Conservation (phyloP, 176 grass and related monocot genomes). For the Bolboschoenus planiculmis region DNA sequence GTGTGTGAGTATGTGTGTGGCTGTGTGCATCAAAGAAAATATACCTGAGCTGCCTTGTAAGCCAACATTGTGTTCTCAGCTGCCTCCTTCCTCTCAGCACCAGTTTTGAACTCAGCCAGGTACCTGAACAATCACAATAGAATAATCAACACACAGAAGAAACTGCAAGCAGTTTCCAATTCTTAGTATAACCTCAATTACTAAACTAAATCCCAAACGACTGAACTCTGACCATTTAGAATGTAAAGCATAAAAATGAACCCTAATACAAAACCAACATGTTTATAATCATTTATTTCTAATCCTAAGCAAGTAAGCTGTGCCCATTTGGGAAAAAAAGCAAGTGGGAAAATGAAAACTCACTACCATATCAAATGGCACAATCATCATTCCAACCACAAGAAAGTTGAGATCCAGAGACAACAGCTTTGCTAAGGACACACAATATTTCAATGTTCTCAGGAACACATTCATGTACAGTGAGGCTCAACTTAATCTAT, state of each 20-base stretch:
- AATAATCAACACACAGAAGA: slow-evolving; percentile 16
- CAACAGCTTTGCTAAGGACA: neutral
- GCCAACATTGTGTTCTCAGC: slow-evolving; percentile 76
- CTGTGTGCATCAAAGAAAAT: neutral
- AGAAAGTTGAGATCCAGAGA: neutral
- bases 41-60: slow-evolving; percentile 79
- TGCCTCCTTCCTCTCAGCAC: slow-evolving; percentile 60
- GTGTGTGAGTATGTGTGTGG: no score
- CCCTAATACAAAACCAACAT: neutral
- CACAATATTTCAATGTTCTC: neutral
- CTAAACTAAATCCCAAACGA: neutral
- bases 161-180: neutral
- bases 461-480: neutral
- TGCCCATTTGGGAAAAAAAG: neutral
- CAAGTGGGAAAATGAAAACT: neutral
- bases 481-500: no score
- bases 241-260: neutral
- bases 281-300: neutral
- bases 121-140: slow-evolving; percentile 36
- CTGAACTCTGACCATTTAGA: neutral
- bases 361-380: neutral
- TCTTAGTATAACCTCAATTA: neutral
- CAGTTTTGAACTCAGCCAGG: slow-evolving; percentile 72
- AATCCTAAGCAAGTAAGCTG: neutral
- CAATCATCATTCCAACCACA: neutral